These are phyloP conservation scores for Brettanomyces bruxellensis DNA, from an alignment of 805 yeast species.

Conservation along the genomic window DNA sequence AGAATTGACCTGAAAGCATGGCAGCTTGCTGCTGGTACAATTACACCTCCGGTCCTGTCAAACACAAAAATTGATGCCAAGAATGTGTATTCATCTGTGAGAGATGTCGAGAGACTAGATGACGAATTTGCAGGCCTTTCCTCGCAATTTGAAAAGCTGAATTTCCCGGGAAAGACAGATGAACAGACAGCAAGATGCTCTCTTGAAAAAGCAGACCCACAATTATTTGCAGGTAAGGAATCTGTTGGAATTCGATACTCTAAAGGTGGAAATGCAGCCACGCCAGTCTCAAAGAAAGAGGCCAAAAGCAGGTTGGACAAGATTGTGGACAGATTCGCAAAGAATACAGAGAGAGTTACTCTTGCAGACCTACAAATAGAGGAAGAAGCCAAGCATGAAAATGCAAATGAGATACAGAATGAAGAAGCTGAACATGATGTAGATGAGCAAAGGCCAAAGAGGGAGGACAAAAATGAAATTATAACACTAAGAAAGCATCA, in stretches of 20 bases:
- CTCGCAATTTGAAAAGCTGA: conserved; percentile 4
- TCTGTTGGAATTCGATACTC: too few relatives aligned
- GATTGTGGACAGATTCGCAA: not conserved
- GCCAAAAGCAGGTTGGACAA: conserved; percentile 1
- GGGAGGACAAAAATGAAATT: conserved; percentile 22
- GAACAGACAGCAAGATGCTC: not conserved
- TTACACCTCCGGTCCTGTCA: conserved; percentile 13
- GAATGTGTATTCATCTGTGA: conserved; percentile 12
- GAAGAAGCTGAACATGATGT: conserved; percentile 1
- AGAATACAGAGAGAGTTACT: not conserved
- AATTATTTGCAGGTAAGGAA: too few relatives aligned
- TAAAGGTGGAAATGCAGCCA: not conserved
- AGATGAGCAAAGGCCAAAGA: conserved; percentile 9
- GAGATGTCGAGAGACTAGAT: conserved; percentile 17
- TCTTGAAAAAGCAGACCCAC: too few relatives aligned
- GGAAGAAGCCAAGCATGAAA: not conserved
- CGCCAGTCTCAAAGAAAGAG: not conserved
- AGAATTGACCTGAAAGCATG: conserved; percentile 29
- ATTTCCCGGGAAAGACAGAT: not conserved
- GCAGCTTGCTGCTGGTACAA: conserved; percentile 21
- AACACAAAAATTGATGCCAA: conserved; percentile 13
- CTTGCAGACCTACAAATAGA: not conserved
- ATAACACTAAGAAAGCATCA: conserved; percentile 22
- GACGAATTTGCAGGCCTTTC: conserved; percentile 12
- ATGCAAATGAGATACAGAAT: not conserved